phyloP scores from a whole-genome alignment of 108 stramenopile genomes.

The Discostella pseudostelligera region DNA sequence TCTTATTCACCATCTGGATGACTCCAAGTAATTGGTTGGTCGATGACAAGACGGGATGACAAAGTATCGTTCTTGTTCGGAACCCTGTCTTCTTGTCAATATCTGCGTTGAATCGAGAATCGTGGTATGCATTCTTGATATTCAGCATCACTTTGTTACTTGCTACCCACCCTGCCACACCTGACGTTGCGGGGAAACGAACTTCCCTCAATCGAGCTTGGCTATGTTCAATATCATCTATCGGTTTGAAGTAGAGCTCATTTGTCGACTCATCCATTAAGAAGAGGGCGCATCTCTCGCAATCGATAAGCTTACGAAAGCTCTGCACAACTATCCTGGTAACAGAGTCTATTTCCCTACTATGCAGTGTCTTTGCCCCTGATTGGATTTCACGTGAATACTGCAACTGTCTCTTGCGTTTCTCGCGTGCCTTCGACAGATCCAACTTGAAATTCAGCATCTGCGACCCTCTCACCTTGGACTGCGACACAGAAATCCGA shows the following conservation, averaged over 20 bases:
- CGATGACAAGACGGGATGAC: slow-evolving; percentile 46
- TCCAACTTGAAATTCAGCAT: slow-evolving; percentile 42
- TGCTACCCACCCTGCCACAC: slow-evolving; percentile 58
- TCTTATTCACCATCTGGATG: slow-evolving; percentile 65
- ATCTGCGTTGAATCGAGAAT: slow-evolving; percentile 46
- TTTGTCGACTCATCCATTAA: slow-evolving; percentile 42
- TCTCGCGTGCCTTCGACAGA: slow-evolving; percentile 35
- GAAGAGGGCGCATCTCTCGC: slow-evolving; percentile 51
- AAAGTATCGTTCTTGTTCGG: slow-evolving; percentile 49
- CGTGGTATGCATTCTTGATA: slow-evolving; percentile 53
- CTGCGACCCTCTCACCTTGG: slow-evolving; percentile 41
- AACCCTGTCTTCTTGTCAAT: slow-evolving; percentile 54
- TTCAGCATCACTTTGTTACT: slow-evolving; percentile 47
- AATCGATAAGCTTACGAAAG: slow-evolving; percentile 44
- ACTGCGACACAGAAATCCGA: slow-evolving; percentile 20
- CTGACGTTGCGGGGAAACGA: slow-evolving; percentile 44
- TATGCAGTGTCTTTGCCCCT: slow-evolving; percentile 28
- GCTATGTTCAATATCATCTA: slow-evolving; percentile 41
- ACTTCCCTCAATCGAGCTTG: slow-evolving; percentile 34
- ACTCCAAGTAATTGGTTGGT: slow-evolving; percentile 54
- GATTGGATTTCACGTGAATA: slow-evolving; percentile 39
- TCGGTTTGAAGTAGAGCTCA: slow-evolving; percentile 55
- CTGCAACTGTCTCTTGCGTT: slow-evolving; percentile 40
- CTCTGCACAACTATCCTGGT: slow-evolving; percentile 47
- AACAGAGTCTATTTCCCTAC: slow-evolving; percentile 47